Percentiles rank a stretch among this genome's conserved stretches.
Conservation (phyloP, 78 protist genomes). For the Dictyostelium brefeldianum region DNA sequence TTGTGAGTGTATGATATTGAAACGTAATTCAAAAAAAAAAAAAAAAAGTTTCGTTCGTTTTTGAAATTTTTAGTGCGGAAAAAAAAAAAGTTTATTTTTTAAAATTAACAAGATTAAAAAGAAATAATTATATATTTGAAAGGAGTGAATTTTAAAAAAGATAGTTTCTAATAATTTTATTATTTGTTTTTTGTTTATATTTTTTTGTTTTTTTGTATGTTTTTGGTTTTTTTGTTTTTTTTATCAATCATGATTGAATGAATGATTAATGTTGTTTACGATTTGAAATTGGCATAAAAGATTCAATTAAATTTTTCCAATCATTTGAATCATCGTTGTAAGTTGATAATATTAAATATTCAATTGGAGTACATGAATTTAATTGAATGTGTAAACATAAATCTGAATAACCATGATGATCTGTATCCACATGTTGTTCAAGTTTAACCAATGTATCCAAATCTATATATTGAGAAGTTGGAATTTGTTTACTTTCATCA, state of each 20-base stretch:
- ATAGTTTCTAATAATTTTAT: neutral
- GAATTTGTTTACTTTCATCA: slow-evolving; percentile 52
- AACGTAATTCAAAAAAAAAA: no score
- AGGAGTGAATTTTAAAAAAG: neutral
- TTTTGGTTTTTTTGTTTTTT: no score
- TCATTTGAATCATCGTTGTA: slow-evolving; percentile 10
- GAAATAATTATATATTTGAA: neutral
- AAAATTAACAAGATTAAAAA: slow-evolving; percentile 23
- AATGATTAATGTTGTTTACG: neutral
- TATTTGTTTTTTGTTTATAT: no score
- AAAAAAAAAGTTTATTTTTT: slow-evolving; percentile 40
- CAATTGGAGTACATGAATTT: neutral
- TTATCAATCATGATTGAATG: no score
- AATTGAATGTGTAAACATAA: slow-evolving; percentile 4
- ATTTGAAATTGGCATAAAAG: slow-evolving; percentile 30
- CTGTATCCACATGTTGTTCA: neutral
- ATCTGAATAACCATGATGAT: neutral
- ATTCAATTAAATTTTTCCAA: slow-evolving; percentile 48
- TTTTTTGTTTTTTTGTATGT: no score
- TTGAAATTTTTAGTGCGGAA: no score
- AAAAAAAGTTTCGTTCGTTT: no score
- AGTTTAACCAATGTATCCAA: neutral
- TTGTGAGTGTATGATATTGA: no score
- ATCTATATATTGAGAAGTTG: neutral
- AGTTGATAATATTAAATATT: neutral